Base-by-base conservation (phyloP, 257 asterid genomes). In the Craterostigma plantagineum region DNA sequence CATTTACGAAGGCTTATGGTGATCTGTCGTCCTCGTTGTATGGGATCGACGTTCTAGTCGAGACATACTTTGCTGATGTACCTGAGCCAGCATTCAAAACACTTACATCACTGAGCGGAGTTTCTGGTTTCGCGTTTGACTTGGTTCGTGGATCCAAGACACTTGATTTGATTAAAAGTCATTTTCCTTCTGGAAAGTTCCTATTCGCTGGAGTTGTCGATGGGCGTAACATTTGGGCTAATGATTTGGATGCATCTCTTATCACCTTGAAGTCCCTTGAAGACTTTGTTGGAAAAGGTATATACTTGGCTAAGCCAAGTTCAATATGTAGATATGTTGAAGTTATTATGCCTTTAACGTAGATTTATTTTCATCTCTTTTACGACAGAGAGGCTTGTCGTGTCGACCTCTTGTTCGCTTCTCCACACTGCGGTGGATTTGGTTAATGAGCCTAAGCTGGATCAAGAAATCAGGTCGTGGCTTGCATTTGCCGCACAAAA, bases 151-250 rank as follows among this genome's bases (percentile, higher is more conserved):
- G 98, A 54, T 33, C 72, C 37, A 52, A 70, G 62, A 73, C 93
- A 42, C 62, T 82, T 50, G 95, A 87, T 46, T 61, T 82, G 69
- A 74, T 87, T 59, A 82, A 74, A 77, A 57, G 68, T 53, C 73
- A 77, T 34, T 79, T 87, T 48, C 98, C 98, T 13, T 52, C 93
- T 7, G 95, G 92, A 56, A 87, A 87, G 45, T 79, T 70, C 76
- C 73, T 87, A 38, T 82, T 82, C 58, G 98, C 98, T 33, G 98
- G 95, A 55, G 77, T 82, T 45, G 98, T 87, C 63, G 98, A 87
- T 38, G 98, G 98, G 54, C 82, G 98, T 70, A 87, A 87, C 70
- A 76, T 87, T 50, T 87, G 98, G 98, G 98, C 98, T 48, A 87
- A 87, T 64, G 91, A 87, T 63, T 77, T 82, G 48, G 48, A 61